Conservation (phyloP, 2,329 filamentous ascomycete genomes). For the Colletotrichum sublineola region DNA sequence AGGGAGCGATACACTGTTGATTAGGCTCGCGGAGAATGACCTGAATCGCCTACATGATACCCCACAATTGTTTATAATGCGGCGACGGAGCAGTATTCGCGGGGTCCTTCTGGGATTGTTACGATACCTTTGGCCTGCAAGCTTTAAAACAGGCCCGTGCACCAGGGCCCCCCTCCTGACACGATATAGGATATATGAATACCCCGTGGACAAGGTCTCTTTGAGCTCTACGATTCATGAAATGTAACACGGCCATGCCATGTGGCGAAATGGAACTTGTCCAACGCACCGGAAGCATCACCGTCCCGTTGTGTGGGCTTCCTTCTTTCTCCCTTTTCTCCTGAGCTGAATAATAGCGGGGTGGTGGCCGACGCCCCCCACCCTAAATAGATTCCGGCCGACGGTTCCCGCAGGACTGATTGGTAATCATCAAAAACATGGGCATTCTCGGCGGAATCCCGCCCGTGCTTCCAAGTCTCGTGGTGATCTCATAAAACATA, state of each 20-base stretch:
- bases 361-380: constrained; percentile 12
- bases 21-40: background rate
- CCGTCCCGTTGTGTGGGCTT: background rate
- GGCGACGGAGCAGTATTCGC: background rate
- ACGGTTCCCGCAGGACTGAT: constrained; percentile 26
- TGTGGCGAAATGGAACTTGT: constrained; percentile 1
- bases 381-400: constrained; percentile 35
- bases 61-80: background rate
- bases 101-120: background rate
- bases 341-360: constrained; percentile 31
- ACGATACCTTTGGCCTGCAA: background rate
- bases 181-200: background rate
- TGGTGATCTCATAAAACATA: constrained; percentile 17
- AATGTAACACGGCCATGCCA: constrained; percentile 6
- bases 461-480: constrained; percentile 14
- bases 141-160: background rate
- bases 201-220: background rate
- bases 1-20: constrained; percentile 35
- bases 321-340: background rate
- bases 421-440: constrained; percentile 35
- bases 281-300: constrained; percentile 23
- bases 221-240: constrained; percentile 6
- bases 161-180: background rate
- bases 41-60: constrained; percentile 19
- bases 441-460: constrained; percentile 33